A percentile compares a stretch with the other conserved stretches of the same genome.
Evolutionary conservation across 2,329 filamentous ascomycete species (phyloP).

Genomic region (Cladophialophora carrionii): DNA sequence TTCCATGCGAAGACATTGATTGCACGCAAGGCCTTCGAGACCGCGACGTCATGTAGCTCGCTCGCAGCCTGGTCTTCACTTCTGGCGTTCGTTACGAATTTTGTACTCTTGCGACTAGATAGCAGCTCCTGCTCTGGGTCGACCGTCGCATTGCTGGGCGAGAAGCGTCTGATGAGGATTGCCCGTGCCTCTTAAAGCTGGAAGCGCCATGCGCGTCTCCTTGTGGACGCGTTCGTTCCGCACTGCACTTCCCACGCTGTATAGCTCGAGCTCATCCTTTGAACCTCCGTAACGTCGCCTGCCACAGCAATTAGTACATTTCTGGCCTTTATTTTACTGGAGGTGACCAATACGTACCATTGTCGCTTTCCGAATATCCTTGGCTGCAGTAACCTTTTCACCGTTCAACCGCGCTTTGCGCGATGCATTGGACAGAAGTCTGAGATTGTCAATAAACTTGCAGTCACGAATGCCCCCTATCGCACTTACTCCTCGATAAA

Average conservation of each 20-base stretch:
- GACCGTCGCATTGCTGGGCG: neutral
- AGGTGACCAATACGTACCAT: conserved; percentile 57
- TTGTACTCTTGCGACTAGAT: neutral
- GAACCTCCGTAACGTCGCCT: conserved; percentile 33
- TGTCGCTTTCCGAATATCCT: conserved; percentile 75
- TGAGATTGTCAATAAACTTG: conserved; percentile 43
- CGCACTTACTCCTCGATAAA: conserved; percentile 69
- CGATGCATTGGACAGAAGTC: conserved; percentile 76
- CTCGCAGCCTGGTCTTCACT: neutral
- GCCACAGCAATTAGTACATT: neutral
- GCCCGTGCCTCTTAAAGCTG: neutral
- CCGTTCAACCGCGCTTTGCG: conserved; percentile 75
- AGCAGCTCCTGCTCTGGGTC: neutral
- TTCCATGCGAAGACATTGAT: neutral
- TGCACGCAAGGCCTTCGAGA: neutral
- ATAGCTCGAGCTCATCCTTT: conserved; percentile 26
- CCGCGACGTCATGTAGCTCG: neutral
- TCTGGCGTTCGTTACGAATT: neutral
- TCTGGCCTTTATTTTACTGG: neutral
- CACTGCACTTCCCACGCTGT: neutral
- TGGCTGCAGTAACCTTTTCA: conserved; percentile 73
- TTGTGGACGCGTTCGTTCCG: neutral
- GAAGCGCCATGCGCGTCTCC: neutral
- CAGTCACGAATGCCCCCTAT: neutral
- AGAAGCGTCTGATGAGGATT: neutral